phyloP scores from a whole-genome alignment of 768 basidiomycete genomes.

The Strobilomyces dryophilus region DNA sequence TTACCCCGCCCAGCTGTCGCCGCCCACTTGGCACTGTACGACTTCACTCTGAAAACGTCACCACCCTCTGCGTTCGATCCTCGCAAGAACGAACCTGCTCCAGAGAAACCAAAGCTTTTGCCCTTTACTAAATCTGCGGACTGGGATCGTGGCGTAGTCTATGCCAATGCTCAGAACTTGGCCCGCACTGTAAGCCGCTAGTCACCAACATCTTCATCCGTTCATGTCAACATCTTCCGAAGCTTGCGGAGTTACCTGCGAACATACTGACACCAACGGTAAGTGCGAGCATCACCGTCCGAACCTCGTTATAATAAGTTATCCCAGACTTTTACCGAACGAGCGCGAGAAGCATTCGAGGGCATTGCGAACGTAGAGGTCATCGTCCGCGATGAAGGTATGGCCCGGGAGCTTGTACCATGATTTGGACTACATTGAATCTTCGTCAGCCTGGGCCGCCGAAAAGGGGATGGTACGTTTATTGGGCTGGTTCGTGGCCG shows the following conservation, averaged over 20 bases:
- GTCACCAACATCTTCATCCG: background rate
- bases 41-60: constrained; percentile 75
- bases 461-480: constrained; percentile 72
- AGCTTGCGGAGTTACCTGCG: constrained; percentile 83
- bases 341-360: constrained; percentile 61
- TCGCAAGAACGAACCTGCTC: constrained; percentile 43
- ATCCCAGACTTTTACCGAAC: constrained; percentile 63
- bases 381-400: constrained; percentile 71
- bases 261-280: constrained; percentile 86
- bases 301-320: background rate
- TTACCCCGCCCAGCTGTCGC: constrained; percentile 55
- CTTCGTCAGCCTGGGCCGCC: constrained; percentile 65
- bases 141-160: constrained; percentile 72
- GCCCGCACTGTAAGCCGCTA: constrained; percentile 59
- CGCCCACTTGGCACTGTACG: constrained; percentile 68
- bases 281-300: constrained; percentile 10
- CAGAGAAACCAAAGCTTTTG: constrained; percentile 44
- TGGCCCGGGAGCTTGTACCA: background rate
- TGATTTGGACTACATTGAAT: background rate
- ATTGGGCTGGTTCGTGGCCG: background rate
- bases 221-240: background rate
- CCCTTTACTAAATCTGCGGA: constrained; percentile 36
- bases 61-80: constrained; percentile 66
- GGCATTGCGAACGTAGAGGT: constrained; percentile 66
- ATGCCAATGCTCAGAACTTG: constrained; percentile 75